phyloP scores from a whole-genome alignment of 1,284 basidiomycete species.

The Neotropicomus parvogracilis region DNA sequence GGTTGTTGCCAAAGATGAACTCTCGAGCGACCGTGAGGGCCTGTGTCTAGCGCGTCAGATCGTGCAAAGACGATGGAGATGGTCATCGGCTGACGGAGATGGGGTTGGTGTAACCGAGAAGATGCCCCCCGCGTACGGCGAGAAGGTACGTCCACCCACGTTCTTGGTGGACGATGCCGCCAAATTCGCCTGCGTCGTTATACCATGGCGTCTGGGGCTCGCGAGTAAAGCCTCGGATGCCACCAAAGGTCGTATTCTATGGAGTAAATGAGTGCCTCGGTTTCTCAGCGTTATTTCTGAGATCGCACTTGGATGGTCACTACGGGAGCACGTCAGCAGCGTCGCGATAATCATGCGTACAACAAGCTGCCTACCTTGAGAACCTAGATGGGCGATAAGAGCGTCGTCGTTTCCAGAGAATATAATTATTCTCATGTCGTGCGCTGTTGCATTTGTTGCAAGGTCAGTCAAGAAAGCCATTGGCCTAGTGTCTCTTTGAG shows the following conservation, averaged over 20 bases:
- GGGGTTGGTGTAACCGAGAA: conserved; percentile 50
- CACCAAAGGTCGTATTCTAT: conserved; percentile 73
- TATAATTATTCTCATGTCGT: conserved; percentile 50
- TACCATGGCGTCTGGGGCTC: conserved; percentile 64
- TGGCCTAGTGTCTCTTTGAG: conserved; percentile 40
- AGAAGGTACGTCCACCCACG: conserved; percentile 64
- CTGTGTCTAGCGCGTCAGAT: conserved; percentile 29
- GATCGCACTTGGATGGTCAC: conserved; percentile 57
- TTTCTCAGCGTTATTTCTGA: not conserved
- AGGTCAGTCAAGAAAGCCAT: conserved; percentile 63
- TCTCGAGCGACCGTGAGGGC: conserved; percentile 55
- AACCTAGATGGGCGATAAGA: conserved; percentile 60
- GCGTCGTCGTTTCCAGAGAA: conserved; percentile 62
- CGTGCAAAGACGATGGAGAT: not conserved
- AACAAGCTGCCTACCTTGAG: conserved; percentile 46
- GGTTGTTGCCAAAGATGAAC: conserved; percentile 55
- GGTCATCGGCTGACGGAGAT: conserved; percentile 41
- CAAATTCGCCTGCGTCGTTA: conserved; percentile 55
- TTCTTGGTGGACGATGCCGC: conserved; percentile 70
- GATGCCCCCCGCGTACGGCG: conserved; percentile 54
- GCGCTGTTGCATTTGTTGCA: conserved; percentile 55
- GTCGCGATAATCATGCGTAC: not conserved
- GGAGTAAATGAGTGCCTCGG: not conserved
- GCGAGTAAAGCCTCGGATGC: conserved; percentile 65
- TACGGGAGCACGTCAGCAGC: conserved; percentile 27